phyloP scores from a whole-genome alignment of 768 basidiomycete species.

The Myochromella boudieri region DNA sequence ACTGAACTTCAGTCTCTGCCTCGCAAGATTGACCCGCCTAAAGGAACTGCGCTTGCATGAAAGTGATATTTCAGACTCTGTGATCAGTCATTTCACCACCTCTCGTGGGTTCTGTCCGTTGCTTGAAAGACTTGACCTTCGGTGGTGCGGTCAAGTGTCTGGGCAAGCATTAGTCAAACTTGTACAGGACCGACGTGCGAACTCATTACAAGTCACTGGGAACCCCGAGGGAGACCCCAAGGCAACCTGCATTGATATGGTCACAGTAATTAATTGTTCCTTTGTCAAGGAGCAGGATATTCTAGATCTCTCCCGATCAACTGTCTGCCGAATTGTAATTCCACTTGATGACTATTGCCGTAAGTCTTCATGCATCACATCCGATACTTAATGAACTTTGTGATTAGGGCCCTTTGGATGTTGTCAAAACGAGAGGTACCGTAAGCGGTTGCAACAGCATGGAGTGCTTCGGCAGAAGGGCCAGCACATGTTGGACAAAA shows the following conservation, averaged over 20 bases:
- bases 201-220: neutral
- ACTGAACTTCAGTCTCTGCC: constrained; percentile 21
- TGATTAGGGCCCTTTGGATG: constrained; percentile 43
- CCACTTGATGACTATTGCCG: constrained; percentile 51
- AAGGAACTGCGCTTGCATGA: constrained; percentile 55
- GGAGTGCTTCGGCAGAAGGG: constrained; percentile 1
- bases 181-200: constrained; percentile 37
- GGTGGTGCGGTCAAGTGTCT: constrained; percentile 58
- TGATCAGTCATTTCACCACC: constrained; percentile 37
- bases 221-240: neutral
- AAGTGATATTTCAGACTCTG: constrained; percentile 52
- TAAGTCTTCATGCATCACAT: constrained; percentile 30
- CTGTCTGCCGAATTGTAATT: constrained; percentile 47
- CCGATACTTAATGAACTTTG: constrained; percentile 4
- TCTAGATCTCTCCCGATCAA: constrained; percentile 45
- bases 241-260: constrained; percentile 34
- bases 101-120: constrained; percentile 42
- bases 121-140: constrained; percentile 49
- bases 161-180: constrained; percentile 51
- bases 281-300: constrained; percentile 56
- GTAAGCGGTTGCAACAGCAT: constrained; percentile 45
- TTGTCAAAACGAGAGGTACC: constrained; percentile 57
- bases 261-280: constrained; percentile 58
- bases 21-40: constrained; percentile 35
- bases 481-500: no score